Base-by-base conservation (phyloP, 371 early-diverging fungal species). In the Parasitella parasitica region DNA sequence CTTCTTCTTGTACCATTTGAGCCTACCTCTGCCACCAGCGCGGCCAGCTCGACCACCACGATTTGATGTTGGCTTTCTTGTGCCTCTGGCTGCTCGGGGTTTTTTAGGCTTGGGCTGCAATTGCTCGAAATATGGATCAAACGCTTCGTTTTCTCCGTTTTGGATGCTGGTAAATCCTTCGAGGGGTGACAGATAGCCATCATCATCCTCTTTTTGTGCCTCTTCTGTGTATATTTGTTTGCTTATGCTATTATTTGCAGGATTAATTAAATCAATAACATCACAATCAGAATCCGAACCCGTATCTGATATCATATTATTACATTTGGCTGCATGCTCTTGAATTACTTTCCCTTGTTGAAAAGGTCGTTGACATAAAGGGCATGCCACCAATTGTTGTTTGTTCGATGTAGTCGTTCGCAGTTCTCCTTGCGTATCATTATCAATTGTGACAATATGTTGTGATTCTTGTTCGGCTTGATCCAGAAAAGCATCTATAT, bases 131-230 rank as follows among this genome's bases (percentile, higher is more conserved):
- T 35, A 61, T 0, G 41, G 52, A 37, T 58, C 54, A 34, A 34
- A 51, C 26, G 30, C 36, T 28, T 20, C 51, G 35, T 49, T 36
- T 15, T 49, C 15, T 22, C 39, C 18, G 28, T 49, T 35, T 22
- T 55, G 30, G 5, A 70, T 24, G 30, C 35, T 70, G 8, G 51
- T 62, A 34, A 66, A 66, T 0, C 70, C 70, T 54, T 66, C 63
- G 22, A 70, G 48, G 1, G 70, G 70, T 6, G 70, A 70, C 4
- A 70, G 37, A 16, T 62, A 63, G 1, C 66, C 66, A 28, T 63
- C 60, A 4, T 60, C 57, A 0, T 59, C 50, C 11, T 59, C 57
- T 12, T 38, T 6, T n/a, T 32, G n/a, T 30, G 15, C 43, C 30
- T 7, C 39, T 8, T 51, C 36, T 38, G 41, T 0, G 0, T 4